These are phyloP conservation scores for Fusarium mexicanum DNA, from an alignment of 2,329 filamentous ascomycete species.

Conservation along the genomic window DNA sequence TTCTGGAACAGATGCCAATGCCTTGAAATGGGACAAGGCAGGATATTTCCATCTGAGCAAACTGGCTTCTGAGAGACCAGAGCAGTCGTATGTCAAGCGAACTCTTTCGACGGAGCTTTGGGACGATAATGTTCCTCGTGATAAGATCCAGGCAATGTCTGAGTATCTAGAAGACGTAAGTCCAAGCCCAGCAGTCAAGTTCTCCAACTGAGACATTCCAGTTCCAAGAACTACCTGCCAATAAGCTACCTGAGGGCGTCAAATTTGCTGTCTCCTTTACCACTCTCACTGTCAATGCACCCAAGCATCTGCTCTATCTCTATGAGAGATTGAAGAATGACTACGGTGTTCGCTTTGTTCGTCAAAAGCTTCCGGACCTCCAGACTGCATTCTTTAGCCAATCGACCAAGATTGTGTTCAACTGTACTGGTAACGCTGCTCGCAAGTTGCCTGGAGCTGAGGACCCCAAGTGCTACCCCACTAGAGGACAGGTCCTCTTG, in stretches of 20 bases:
- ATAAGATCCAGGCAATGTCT: not conserved
- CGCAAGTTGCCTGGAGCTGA: not conserved
- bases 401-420: rapidly evolving
- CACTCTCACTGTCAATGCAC: not conserved
- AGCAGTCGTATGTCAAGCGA: not conserved
- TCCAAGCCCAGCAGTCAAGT: rapidly evolving
- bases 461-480: not conserved
- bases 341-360: not conserved
- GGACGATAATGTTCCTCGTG: not conserved
- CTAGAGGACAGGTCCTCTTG: not conserved
- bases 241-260: not conserved
- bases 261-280: not conserved
- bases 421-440: not conserved
- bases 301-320: not conserved
- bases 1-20: not conserved
- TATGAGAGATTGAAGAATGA: not conserved
- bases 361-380: not conserved
- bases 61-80: not conserved
- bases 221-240: not conserved
- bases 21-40: not conserved
- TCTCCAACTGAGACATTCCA: rapidly evolving
- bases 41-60: not conserved
- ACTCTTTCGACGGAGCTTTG: not conserved
- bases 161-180: slow-evolving; percentile 5
- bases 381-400: not conserved